Conservation (phyloP, 345 rosid genomes). For the Eucalyptus brandiana region DNA sequence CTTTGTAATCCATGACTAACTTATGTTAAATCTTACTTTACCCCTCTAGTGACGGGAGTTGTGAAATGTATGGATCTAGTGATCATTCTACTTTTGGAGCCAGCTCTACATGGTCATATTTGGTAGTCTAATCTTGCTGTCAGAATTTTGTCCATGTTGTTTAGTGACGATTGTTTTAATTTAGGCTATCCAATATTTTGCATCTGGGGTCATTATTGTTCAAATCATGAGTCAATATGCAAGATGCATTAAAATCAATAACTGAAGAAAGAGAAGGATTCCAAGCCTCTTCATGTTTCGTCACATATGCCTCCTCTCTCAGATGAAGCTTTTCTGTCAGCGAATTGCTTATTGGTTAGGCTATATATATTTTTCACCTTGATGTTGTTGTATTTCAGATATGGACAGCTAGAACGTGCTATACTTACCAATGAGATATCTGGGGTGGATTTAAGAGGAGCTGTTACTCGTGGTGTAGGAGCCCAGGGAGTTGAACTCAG, state of each 20-base stretch:
- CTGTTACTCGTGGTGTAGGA: constrained; percentile 93
- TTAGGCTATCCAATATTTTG: not conserved
- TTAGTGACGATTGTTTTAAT: not conserved
- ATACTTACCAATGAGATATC: constrained; percentile 84
- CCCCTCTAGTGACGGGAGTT: not conserved
- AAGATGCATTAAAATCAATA: not conserved
- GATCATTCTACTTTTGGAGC: not conserved
- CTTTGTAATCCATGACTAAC: not conserved
- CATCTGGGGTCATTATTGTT: not conserved
- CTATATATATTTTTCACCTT: not conserved
- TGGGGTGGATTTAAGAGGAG: constrained; percentile 94
- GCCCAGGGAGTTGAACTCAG: constrained; percentile 99
- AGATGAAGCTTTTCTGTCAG: not conserved
- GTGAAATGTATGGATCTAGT: not conserved
- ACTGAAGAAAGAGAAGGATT: not conserved
- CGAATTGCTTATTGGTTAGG: not conserved
- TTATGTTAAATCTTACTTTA: not conserved
- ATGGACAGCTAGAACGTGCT: constrained; percentile 92
- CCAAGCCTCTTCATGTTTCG: not conserved
- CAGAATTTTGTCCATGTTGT: not conserved
- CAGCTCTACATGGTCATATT: not conserved
- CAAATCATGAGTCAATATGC: not conserved
- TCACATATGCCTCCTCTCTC: not conserved
- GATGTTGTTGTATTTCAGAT: constrained; percentile 29
- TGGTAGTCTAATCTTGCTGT: not conserved